Evolutionary conservation across 2,329 filamentous ascomycete species (phyloP).

Genomic region (Stagonosporopsis tanaceti): DNA sequence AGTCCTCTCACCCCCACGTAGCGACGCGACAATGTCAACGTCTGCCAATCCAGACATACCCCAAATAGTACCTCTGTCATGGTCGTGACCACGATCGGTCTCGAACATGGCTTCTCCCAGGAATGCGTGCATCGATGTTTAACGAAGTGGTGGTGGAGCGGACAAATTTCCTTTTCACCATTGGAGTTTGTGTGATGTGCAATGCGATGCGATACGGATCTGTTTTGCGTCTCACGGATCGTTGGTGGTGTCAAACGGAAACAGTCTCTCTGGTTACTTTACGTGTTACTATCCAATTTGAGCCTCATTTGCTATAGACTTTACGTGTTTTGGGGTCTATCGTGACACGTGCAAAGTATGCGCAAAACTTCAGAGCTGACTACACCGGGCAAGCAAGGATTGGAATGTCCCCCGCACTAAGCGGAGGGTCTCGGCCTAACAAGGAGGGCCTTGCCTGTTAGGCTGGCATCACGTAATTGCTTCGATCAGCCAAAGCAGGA

Average conservation of each 20-base stretch:
- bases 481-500: neutral
- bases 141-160: slow-evolving; percentile 49
- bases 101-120: slow-evolving; percentile 23
- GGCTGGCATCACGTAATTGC: slow-evolving; percentile 12
- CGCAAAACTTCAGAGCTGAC: neutral
- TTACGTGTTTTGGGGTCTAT: neutral
- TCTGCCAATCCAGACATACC: slow-evolving; percentile 38
- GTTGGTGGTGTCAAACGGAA: slow-evolving; percentile 42
- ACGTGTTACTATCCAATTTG: slow-evolving; percentile 50
- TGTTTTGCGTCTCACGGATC: slow-evolving; percentile 45
- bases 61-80: slow-evolving; percentile 35
- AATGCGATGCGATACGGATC: slow-evolving; percentile 30
- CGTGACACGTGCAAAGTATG: neutral
- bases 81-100: slow-evolving; percentile 20
- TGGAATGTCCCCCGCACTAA: slow-evolving; percentile 9
- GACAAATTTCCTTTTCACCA: slow-evolving; percentile 45
- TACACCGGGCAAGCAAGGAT: slow-evolving; percentile 2
- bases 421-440: slow-evolving; percentile 6
- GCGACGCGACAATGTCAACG: slow-evolving; percentile 41
- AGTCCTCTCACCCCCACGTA: slow-evolving; percentile 30
- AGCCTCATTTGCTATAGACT: slow-evolving; percentile 44
- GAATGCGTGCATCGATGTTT: slow-evolving; percentile 47
- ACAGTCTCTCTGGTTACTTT: slow-evolving; percentile 49
- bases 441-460: slow-evolving; percentile 6
- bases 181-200: slow-evolving; percentile 49